Conservation (phyloP, 2,329 filamentous ascomycete genomes). For the Colletotrichum sidae region DNA sequence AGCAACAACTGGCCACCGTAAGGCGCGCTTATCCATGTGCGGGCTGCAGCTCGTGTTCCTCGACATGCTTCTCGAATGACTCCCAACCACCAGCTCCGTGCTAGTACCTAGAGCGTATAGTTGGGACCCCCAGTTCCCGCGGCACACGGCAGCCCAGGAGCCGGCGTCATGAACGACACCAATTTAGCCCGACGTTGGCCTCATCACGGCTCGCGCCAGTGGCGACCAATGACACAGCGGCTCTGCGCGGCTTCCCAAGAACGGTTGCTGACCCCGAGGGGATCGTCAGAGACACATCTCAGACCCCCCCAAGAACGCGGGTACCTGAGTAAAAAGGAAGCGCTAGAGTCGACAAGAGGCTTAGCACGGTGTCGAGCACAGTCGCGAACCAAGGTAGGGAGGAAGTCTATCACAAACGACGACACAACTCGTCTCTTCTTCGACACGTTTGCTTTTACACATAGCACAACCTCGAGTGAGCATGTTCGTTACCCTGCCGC, state of each 20-base stretch:
- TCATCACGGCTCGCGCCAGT: slow-evolving; percentile 33
- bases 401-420: background rate
- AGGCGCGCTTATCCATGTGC: background rate
- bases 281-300: slow-evolving; percentile 33
- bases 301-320: slow-evolving; percentile 23
- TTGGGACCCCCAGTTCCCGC: slow-evolving; percentile 13
- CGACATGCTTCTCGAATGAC: slow-evolving; percentile 1
- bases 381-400: slow-evolving; percentile 3
- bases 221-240: slow-evolving; percentile 34
- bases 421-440: slow-evolving; percentile 1
- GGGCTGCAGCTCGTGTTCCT: slow-evolving; percentile 3
- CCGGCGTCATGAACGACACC: slow-evolving; percentile 25
- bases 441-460: background rate
- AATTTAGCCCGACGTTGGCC: slow-evolving; percentile 33
- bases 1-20: slow-evolving; percentile 13
- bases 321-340: slow-evolving; percentile 34
- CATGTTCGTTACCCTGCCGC: background rate
- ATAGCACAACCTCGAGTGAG: too few relatives aligned
- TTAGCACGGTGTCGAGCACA: background rate
- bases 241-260: slow-evolving; percentile 21
- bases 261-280: slow-evolving; percentile 19
- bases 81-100: background rate
- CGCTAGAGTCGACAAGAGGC: slow-evolving; percentile 4
- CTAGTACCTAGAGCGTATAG: background rate
- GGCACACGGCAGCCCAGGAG: slow-evolving; percentile 31